These are phyloP conservation scores for Aspergillus tubingensis DNA, from an alignment of 2,329 filamentous ascomycete species.

Conservation along the genomic window DNA sequence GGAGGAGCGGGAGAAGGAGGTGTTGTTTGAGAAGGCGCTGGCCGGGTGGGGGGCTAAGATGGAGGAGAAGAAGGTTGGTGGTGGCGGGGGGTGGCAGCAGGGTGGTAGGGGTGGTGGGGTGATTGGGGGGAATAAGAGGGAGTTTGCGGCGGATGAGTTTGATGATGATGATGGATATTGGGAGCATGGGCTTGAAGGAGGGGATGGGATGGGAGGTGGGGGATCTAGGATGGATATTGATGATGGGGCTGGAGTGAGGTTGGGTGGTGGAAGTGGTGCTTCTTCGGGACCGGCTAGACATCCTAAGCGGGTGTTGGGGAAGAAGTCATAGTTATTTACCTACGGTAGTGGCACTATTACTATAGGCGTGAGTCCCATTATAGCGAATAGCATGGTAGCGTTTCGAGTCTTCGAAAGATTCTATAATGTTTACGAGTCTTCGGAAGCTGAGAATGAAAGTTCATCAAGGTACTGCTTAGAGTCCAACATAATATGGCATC, in stretches of 20 bases:
- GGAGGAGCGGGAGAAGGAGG: slow-evolving; percentile 52
- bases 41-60: slow-evolving; percentile 35
- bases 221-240: slow-evolving; percentile 45
- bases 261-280: slow-evolving; percentile 12
- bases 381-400: neutral
- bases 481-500: neutral
- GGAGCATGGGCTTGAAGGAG: slow-evolving; percentile 32
- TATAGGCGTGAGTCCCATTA: neutral
- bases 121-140: slow-evolving; percentile 42
- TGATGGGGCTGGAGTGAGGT: slow-evolving; percentile 33
- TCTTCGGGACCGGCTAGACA: slow-evolving; percentile 27
- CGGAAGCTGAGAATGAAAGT: neutral
- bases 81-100: slow-evolving; percentile 12
- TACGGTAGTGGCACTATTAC: neutral
- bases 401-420: neutral
- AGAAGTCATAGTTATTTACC: slow-evolving; percentile 29
- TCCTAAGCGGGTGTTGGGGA: slow-evolving; percentile 41
- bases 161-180: slow-evolving; percentile 43
- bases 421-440: neutral
- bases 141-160: slow-evolving; percentile 41
- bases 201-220: slow-evolving; percentile 23
- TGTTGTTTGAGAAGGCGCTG: slow-evolving; percentile 53
- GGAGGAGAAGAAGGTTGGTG: neutral
- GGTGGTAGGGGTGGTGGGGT: slow-evolving; percentile 14
- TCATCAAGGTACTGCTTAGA: neutral